phyloP scores from a whole-genome alignment of 257 asterid species.

The Penstemon eatonii region DNA sequence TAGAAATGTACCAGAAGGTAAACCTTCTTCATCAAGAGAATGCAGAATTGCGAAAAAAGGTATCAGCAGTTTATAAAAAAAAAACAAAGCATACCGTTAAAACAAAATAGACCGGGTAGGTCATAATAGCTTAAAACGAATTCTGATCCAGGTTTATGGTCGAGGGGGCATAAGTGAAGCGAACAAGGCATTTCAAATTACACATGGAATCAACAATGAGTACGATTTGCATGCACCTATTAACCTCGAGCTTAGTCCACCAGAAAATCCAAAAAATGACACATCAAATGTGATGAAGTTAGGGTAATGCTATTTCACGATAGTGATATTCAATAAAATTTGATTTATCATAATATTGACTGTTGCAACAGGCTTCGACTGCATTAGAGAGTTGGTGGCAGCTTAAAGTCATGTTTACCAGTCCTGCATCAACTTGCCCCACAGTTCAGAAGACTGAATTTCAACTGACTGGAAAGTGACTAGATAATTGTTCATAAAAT shows the following conservation, averaged over 20 bases:
- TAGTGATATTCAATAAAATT: conserved; percentile 14
- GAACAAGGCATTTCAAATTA: conserved; percentile 27
- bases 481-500: conserved; percentile 25
- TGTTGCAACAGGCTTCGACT: conserved; percentile 43
- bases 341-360: conserved; percentile 3
- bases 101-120: neutral
- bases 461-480: conserved; percentile 12
- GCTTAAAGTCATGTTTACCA: conserved; percentile 8
- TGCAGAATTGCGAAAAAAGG: conserved; percentile 55
- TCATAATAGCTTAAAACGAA: neutral
- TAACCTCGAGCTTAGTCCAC: conserved; percentile 43
- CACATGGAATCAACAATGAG: conserved; percentile 19
- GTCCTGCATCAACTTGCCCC: conserved; percentile 18
- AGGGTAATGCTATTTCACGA: conserved; percentile 33
- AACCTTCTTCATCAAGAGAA: conserved; percentile 50
- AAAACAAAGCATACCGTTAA: neutral
- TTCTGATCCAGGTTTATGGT: conserved; percentile 44
- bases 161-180: conserved; percentile 32
- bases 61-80: conserved; percentile 17
- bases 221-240: conserved; percentile 27
- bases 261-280: conserved; percentile 21
- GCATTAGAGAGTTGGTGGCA: conserved; percentile 24
- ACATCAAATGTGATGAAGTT: conserved; percentile 31
- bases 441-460: conserved; percentile 19
- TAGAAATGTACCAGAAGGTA: conserved; percentile 50